Evolutionary conservation across 495 filamentous ascomycete species (phyloP).

Genomic region (Penicillium roqueforti): DNA sequence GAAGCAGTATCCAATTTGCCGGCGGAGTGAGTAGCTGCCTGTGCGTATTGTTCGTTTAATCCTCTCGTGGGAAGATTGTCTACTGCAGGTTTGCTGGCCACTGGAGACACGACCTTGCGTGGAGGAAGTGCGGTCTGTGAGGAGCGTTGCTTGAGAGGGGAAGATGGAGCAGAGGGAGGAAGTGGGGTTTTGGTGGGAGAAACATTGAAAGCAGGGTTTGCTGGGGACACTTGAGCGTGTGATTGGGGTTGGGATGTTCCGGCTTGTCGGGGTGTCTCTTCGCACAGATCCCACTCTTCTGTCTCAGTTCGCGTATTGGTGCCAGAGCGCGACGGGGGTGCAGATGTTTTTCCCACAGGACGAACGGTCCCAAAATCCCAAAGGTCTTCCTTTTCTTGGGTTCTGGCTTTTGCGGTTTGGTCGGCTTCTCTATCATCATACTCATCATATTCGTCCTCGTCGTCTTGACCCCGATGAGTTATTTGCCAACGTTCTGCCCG

Average conservation of each 20-base stretch:
- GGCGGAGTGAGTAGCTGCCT: constrained; percentile 12
- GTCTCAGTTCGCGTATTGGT: constrained; percentile 59
- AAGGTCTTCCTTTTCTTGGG: constrained; percentile 54
- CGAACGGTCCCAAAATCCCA: constrained; percentile 96
- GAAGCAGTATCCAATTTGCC: constrained; percentile 3
- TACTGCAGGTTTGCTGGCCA: neutral
- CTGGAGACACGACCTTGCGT: constrained; percentile 2
- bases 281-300: constrained; percentile 40
- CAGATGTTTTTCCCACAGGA: constrained; percentile 55
- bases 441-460: constrained; percentile 48
- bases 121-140: constrained; percentile 2
- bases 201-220: neutral
- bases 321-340: constrained; percentile 51
- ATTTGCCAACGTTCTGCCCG: constrained; percentile 81
- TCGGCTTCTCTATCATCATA: constrained; percentile 53
- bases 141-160: constrained; percentile 1
- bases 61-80: constrained; percentile 2
- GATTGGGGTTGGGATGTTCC: constrained; percentile 1
- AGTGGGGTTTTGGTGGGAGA: constrained; percentile 18
- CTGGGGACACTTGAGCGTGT: constrained; percentile 1
- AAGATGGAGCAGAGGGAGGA: constrained; percentile 13
- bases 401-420: constrained; percentile 30
- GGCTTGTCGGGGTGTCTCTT: constrained; percentile 32
- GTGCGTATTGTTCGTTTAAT: constrained; percentile 11
- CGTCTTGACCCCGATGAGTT: constrained; percentile 46